phyloP scores from a whole-genome alignment of 2,329 filamentous ascomycete genomes.

The Cyphellophora europaea region DNA sequence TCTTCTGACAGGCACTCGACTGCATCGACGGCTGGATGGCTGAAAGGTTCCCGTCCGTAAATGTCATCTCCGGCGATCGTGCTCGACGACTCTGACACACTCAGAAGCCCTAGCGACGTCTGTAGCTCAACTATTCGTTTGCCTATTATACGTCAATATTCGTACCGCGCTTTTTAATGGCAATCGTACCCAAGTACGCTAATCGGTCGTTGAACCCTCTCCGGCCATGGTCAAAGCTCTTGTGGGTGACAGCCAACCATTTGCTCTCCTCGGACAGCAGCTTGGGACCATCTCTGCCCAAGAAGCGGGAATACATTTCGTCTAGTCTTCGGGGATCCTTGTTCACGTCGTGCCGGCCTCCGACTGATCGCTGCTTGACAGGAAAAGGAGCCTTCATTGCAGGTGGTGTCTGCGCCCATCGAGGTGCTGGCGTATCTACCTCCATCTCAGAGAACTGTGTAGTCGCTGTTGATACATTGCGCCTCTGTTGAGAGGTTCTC shows the following conservation, averaged over 20 bases:
- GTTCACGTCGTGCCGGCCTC: slow-evolving; percentile 43
- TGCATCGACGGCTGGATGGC: slow-evolving; percentile 61
- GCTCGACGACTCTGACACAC: slow-evolving; percentile 26
- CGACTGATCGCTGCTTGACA: slow-evolving; percentile 29
- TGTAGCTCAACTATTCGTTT: slow-evolving; percentile 57
- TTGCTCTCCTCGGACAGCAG: slow-evolving; percentile 84
- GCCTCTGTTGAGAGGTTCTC: slow-evolving; percentile 7
- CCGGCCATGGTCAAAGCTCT: slow-evolving; percentile 92
- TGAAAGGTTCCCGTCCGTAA: slow-evolving; percentile 55
- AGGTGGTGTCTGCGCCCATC: slow-evolving; percentile 63
- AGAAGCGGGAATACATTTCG: slow-evolving; percentile 63
- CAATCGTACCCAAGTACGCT: slow-evolving; percentile 71
- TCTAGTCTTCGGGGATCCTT: slow-evolving; percentile 65
- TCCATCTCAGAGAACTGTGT: slow-evolving; percentile 13
- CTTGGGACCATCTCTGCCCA: slow-evolving; percentile 63
- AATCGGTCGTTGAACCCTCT: slow-evolving; percentile 91
- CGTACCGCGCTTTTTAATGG: too few species aligned
- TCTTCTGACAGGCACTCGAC: slow-evolving; percentile 59
- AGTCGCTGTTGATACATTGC: slow-evolving; percentile 13
- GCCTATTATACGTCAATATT: slow-evolving; percentile 31
- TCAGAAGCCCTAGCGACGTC: slow-evolving; percentile 52
- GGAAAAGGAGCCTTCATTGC: slow-evolving; percentile 56
- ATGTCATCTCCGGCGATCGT: slow-evolving; percentile 33
- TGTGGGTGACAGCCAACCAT: slow-evolving; percentile 94
- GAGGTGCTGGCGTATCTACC: slow-evolving; percentile 17